A percentile compares a stretch with the other conserved stretches of the same genome.
Conservation (phyloP, 2,329 filamentous ascomycete species). For the Alternaria arborescens region DNA sequence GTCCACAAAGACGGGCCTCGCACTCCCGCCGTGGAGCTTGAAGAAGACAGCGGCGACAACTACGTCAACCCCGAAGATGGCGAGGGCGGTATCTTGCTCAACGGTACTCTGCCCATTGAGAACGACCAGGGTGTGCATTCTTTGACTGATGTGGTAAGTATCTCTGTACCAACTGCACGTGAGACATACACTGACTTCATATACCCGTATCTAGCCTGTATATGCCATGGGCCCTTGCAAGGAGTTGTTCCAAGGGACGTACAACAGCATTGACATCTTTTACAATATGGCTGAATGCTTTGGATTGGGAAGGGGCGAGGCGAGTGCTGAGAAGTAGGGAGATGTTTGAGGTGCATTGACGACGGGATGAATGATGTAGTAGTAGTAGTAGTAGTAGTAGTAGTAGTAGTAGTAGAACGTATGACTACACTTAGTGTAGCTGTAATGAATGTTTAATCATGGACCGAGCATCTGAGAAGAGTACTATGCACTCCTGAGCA, state of each 20-base stretch:
- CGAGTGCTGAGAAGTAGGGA: neutral
- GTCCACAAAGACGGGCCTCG: slow-evolving; percentile 74
- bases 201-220: slow-evolving; percentile 54
- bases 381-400: neutral
- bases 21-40: slow-evolving; percentile 64
- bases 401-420: neutral
- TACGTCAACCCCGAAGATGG: slow-evolving; percentile 75
- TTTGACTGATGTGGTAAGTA: slow-evolving; percentile 46
- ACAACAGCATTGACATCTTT: slow-evolving; percentile 76
- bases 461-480: neutral
- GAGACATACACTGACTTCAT: no score
- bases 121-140: slow-evolving; percentile 65
- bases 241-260: slow-evolving; percentile 75
- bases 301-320: slow-evolving; percentile 51
- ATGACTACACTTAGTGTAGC: neutral
- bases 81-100: slow-evolving; percentile 73
- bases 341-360: neutral
- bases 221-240: slow-evolving; percentile 83
- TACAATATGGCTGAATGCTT: slow-evolving; percentile 76
- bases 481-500: no score
- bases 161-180: no score
- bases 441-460: slow-evolving; percentile 16
- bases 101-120: slow-evolving; percentile 74
- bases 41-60: slow-evolving; percentile 61
- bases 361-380: neutral